Base-by-base conservation (phyloP, 2,329 filamentous ascomycete genomes). In the Pseudogymnoascus sp. region DNA sequence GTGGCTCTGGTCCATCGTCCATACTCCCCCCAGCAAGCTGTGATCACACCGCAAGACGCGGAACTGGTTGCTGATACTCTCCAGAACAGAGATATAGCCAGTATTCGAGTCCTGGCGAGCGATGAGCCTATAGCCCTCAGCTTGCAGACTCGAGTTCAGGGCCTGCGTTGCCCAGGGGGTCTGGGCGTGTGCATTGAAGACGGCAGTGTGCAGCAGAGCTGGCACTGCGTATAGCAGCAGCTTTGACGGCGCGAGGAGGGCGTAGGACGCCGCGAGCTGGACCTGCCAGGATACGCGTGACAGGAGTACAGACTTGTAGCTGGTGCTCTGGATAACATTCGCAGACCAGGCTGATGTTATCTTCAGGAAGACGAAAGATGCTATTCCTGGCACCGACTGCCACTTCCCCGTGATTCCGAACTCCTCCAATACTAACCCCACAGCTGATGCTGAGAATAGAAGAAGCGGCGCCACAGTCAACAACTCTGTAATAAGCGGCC, bases 31-130 rank as follows among this genome's bases (percentile, higher is more conserved):
- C 1, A 99, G 82, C 33, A 99, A 81, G 70, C 92, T 96, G 74
- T 99, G 95, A 70, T 97, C 95, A 73, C 92, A 97, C 64, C 95
- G 86, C 81, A 99, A 84, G 14, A 93, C 85, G 1, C 92, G 84
- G 75, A 90, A 97, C 1, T 87, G 83, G 40, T 85, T 80, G 4
- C 87, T 76, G 6, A 81, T 72, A 72, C 87, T 95, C 67, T 99
- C 90, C 25, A 97, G 73, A 1, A 99, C 90, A 0, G 93, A 96
- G 45, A 99, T 81, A 71, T 99, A 97, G 5, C 95, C 95, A 0
- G 95, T 97, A 59, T 89, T 75, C 0, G 92, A 96, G 75, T 97
- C 95, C 67, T 84, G 82, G 9, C 95, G 87, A 58, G 92, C 93
- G 49, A 97, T 73, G 1, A 97, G 76, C 1, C 84, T 83, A 82